Evolutionary conservation across 495 filamentous ascomycete genomes (phyloP), one percentile per base, ranked within the genome.

Genomic region (Aspergillus indologenus): DNA sequence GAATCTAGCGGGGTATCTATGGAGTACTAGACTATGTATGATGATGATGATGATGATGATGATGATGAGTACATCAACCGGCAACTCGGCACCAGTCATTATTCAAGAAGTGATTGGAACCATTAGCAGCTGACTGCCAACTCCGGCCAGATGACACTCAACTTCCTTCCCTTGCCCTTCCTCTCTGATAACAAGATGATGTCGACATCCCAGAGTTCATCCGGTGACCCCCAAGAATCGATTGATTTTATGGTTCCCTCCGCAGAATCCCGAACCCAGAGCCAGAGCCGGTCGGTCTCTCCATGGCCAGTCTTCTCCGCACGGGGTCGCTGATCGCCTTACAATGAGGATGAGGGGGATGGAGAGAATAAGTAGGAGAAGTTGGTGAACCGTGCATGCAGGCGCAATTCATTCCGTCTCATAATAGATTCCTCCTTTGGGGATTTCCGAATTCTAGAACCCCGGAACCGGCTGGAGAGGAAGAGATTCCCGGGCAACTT

Each of bases 1-100:
- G 54, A 59, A 57, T 60, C 54, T 64, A 64, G 61, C 57, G 61
- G 61, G 57, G 54, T 59, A 57, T 53, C n/a, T n/a, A n/a, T n/a
- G n/a, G n/a, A n/a, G n/a, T n/a, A n/a, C n/a, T n/a, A n/a, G n/a
- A n/a, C n/a, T n/a, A n/a, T n/a, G n/a, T n/a, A n/a, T n/a, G n/a
- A n/a, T n/a, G n/a, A n/a, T n/a, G n/a, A n/a, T n/a, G n/a, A n/a
- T n/a, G n/a, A n/a, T n/a, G n/a, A n/a, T n/a, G n/a, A 29, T 29
- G 9, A 3, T 9, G 3, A 29, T 29, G 26, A 29, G 12, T 40
- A 29, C 5, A 15, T 40, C 7, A 14, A 15, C 12, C 34, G 34
- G 34, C 34, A 40, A 9, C 34, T 11, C 34, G 34, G 34, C 34
- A 40, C 34, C 26, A 29, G 3, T 29, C 26, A 29, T 29, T 29